Base-by-base conservation (phyloP, 2,329 filamentous ascomycete species). In the Aspergillus ibericus region DNA sequence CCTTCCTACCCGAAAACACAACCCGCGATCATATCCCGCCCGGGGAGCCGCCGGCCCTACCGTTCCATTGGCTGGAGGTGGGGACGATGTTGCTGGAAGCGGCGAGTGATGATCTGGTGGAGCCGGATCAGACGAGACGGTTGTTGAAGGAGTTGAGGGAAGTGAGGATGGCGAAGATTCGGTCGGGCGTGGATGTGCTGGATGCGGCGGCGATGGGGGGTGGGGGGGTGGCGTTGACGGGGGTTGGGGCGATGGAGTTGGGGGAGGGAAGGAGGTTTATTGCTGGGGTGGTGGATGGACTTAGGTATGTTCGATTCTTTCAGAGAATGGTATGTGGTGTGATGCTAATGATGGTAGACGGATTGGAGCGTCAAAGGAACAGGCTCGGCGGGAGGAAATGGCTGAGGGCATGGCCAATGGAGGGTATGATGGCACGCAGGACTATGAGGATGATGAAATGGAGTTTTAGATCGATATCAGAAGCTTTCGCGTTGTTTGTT, bases 51-150 rank as follows among this genome's bases (percentile, higher is more conserved):
- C 70, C 70, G 5, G 63, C 72, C 13, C 80, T 99, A 32, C 95
- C 95, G 0, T 98, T 96, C 72, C 93, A 98, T 78, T 99, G 93
- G 93, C 84, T 96, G 42, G 95, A 98, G 77, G 79, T 98, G 8
- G 88, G 90, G 16, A 92, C 96, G 76, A 87, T 96, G 72, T 80
- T 99, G 47, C 84, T 99, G 2, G 89, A 93, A 48, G 89, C 91
- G 56, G 93, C 93, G 4, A 83, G 85, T 25, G 93, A 97, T 74
- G 93, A 97, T 73, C 84, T 98, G 51, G 83, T 85, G 35, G 81
- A 89, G 0, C 83, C 90, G 2, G 88, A 92, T 64, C 85, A 88
- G 64, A 88, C 96, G 7, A 82, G 93, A 6, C 84, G 89, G 25
- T 73, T 96, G 59, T 73, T 97, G 60, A 81, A 93, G 54, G 93